Base-by-base conservation (phyloP, 2,329 filamentous ascomycete species). In the Shiraia sp. region DNA sequence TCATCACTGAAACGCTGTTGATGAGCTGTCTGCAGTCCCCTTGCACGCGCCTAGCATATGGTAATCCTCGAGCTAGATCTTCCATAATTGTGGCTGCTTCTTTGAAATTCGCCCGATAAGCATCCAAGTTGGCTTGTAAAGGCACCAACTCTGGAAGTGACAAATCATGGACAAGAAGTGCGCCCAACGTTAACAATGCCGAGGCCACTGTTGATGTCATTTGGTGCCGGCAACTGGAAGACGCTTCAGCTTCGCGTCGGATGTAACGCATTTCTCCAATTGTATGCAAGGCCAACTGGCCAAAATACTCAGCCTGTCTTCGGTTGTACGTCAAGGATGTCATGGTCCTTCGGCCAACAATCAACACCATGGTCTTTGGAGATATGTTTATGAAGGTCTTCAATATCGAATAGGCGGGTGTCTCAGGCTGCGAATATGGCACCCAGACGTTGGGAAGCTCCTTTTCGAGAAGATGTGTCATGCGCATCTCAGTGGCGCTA, bases 291-390 rank as follows among this genome's bases (percentile, higher is more conserved):
- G 53, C 59, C 2, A 65, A 22, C 15, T 48, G 40, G 23, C 47
- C 46, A 30, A 51, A 60, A 12, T 47, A 24, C 13, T 38, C 37
- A 1, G 40, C 55, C 2, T 40, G 50, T 5, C 32, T 34, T 1
- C 34, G 32, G 32, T 59, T 51, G 27, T 58, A 60, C 16, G 54
- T 40, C 32, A 68, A 36, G 7, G 59, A 51, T 2, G 60, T 44
- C 48, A 66, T 45, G 29, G 32, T 44, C 34, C 51, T 40, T 12
- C 65, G 54, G 28, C 51, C 32, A 28, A 63, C 47, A 13, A 59
- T 44, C 22, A 71, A 48, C 10, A 54, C 46, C 22, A 66, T 47
- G 24, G 59, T 53, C 13, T 55, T 46, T 32, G 59, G 44, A 37
- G 51, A 53, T 16, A 54, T 48, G 6, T 47, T 36, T 7, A 64